Evolutionary conservation across 2,329 filamentous ascomycete species (phyloP).

Genomic region (Cladophialophora chaetospira): DNA sequence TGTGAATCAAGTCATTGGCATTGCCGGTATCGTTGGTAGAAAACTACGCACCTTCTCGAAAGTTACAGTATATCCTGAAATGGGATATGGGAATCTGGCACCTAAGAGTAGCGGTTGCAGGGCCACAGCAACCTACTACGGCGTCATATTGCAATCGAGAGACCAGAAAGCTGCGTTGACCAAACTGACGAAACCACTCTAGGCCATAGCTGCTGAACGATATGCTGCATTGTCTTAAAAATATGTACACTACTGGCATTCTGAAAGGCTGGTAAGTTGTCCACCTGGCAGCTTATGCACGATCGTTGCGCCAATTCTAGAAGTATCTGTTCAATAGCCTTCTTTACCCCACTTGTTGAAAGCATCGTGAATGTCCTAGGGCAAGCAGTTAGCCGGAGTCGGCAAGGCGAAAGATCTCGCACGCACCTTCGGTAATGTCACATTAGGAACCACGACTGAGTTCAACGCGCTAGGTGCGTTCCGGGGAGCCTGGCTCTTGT

Average conservation of each 20-base stretch:
- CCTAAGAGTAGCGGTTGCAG: too few species aligned
- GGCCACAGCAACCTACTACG: too few species aligned
- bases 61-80: too few species aligned
- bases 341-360: conserved; percentile 99
- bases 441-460: conserved; percentile 89
- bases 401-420: not conserved
- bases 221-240: conserved; percentile 11
- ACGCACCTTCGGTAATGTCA: conserved; percentile 83
- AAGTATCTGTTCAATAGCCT: conserved; percentile 74
- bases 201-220: not conserved
- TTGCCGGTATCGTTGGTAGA: too few species aligned
- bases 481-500: conserved; percentile 71
- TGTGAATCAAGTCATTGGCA: too few species aligned
- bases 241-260: conserved; percentile 10
- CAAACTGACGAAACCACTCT: not conserved
- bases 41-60: too few species aligned
- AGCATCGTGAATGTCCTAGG: conserved; percentile 84
- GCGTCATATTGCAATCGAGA: too few species aligned
- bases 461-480: conserved; percentile 95
- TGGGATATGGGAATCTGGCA: too few species aligned
- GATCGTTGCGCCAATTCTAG: not conserved
- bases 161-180: too few species aligned
- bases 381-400: conserved; percentile 6
- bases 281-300: not conserved
- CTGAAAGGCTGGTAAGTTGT: not conserved